Percentiles rank a stretch among this genome's conserved stretches.
Conservation (phyloP, 225 moss, liverwort and hornwort species). For the Marchantia paleacea region DNA sequence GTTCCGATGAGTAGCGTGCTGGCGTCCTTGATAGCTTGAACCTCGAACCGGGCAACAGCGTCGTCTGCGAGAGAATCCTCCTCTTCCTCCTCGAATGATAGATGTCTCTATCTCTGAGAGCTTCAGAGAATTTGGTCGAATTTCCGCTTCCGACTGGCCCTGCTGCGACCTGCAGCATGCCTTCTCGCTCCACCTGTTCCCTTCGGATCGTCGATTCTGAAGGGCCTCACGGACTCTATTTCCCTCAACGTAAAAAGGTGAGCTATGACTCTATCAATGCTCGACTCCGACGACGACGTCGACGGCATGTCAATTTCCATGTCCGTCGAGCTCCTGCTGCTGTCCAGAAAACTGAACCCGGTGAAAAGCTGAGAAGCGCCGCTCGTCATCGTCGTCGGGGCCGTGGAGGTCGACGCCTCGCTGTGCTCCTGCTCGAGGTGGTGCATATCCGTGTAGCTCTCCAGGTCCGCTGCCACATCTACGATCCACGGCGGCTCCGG, state of each 20-base stretch:
- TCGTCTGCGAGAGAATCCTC: background rate
- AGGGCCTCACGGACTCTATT: conserved; percentile 12
- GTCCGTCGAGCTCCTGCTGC: conserved; percentile 1
- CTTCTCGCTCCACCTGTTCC: background rate
- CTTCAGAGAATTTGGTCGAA: conserved; percentile 5
- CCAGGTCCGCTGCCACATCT: conserved; percentile 14
- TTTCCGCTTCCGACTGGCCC: conserved; percentile 19
- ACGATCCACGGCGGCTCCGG: conserved; percentile 26
- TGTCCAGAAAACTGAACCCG: too few relatives aligned
- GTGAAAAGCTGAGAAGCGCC: too few relatives aligned
- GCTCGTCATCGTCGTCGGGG: background rate
- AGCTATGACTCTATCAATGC: conserved; percentile 8
- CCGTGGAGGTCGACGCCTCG: conserved; percentile 9
- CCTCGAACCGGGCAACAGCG: too few relatives aligned
- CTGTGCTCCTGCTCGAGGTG: background rate
- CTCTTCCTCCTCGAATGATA: background rate
- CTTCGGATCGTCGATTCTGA: conserved; percentile 7
- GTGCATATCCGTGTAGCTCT: conserved; percentile 18
- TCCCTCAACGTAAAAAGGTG: conserved; percentile 19
- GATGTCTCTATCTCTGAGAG: background rate
- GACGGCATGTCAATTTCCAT: conserved; percentile 12
- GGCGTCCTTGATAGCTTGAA: too few relatives aligned
- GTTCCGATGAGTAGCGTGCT: background rate
- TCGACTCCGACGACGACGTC: background rate
- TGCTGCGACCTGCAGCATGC: conserved; percentile 13